phyloP scores from a whole-genome alignment of 2,329 filamentous ascomycete genomes.

The Phoma sp. region DNA sequence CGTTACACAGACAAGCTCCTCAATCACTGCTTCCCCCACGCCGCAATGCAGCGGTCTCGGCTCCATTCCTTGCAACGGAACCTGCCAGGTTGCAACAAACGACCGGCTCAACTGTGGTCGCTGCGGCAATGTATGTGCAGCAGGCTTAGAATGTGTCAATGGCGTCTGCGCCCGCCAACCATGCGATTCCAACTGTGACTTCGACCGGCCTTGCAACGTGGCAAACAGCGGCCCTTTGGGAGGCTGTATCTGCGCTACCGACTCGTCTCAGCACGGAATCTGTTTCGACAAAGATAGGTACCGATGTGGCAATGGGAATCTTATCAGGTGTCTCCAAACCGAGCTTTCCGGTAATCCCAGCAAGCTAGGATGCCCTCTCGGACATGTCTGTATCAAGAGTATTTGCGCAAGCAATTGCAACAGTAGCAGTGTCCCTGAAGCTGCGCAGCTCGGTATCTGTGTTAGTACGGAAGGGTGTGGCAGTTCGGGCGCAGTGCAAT shows the following conservation, averaged over 20 bases:
- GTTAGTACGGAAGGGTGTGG: slow-evolving; percentile 30
- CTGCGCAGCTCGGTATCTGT: slow-evolving; percentile 24
- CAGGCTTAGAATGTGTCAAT: slow-evolving; percentile 39
- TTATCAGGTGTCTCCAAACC: not conserved
- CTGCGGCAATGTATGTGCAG: slow-evolving; percentile 35
- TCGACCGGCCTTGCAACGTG: slow-evolving; percentile 34
- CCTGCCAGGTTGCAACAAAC: slow-evolving; percentile 32
- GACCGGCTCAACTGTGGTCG: slow-evolving; percentile 37
- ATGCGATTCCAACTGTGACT: slow-evolving; percentile 41
- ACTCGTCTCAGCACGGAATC: slow-evolving; percentile 31
- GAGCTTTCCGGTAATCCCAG: slow-evolving; percentile 4
- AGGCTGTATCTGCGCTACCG: slow-evolving; percentile 39
- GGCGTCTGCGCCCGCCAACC: slow-evolving; percentile 40
- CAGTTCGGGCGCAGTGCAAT: slow-evolving; percentile 15
- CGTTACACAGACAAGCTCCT: not conserved
- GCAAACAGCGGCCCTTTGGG: slow-evolving; percentile 18
- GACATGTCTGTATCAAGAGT: slow-evolving; percentile 27
- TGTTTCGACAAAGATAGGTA: slow-evolving; percentile 38
- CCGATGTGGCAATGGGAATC: slow-evolving; percentile 17
- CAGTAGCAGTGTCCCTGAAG: slow-evolving; percentile 6
- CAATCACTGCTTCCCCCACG: slow-evolving; percentile 2
- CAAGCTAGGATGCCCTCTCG: slow-evolving; percentile 22
- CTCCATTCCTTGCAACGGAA: slow-evolving; percentile 23
- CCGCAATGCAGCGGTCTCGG: slow-evolving; percentile 10
- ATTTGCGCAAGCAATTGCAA: slow-evolving; percentile 26